Percentiles rank a stretch among this genome's conserved stretches.
phyloP scores from a whole-genome alignment of 192 early-diverging fungal species.

The Cladochytrium replicatum region DNA sequence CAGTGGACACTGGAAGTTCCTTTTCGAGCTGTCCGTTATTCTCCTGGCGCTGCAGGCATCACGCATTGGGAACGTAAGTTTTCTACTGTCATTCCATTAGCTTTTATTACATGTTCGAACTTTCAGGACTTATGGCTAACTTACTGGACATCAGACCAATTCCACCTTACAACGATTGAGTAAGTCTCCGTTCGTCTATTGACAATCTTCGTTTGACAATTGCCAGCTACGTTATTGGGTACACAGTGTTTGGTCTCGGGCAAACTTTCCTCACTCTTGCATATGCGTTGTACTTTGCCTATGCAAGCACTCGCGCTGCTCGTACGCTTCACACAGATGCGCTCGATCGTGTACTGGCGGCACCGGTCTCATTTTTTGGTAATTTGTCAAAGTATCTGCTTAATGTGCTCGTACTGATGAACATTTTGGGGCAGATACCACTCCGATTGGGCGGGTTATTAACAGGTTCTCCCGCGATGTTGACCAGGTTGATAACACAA shows the following conservation, averaged over 20 bases:
- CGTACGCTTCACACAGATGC: constrained; percentile 55
- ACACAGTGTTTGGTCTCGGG: constrained; percentile 50
- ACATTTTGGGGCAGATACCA: constrained; percentile 46
- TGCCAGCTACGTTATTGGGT: constrained; percentile 55
- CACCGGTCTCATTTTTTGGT: constrained; percentile 63
- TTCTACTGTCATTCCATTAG: too few relatives aligned
- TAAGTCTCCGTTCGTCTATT: too few relatives aligned
- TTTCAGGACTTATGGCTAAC: constrained; percentile 63
- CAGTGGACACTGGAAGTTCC: constrained; percentile 44
- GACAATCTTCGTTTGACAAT: too few relatives aligned
- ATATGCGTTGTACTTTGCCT: constrained; percentile 46
- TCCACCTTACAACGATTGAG: not conserved
- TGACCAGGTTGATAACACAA: constrained; percentile 15
- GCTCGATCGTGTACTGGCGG: constrained; percentile 50
- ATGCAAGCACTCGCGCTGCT: constrained; percentile 41
- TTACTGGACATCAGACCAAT: constrained; percentile 44
- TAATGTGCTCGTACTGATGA: not conserved
- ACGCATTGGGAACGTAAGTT: constrained; percentile 37
- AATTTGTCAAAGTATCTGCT: not conserved
- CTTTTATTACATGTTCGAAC: too few relatives aligned
- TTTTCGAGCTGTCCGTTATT: constrained; percentile 33
- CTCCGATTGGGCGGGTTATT: constrained; percentile 49
- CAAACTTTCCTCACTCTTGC: constrained; percentile 48
- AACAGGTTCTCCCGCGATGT: constrained; percentile 1
- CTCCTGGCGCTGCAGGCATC: constrained; percentile 43